Conservation (phyloP, 2,329 filamentous ascomycete species). For the Claviceps sp. region DNA sequence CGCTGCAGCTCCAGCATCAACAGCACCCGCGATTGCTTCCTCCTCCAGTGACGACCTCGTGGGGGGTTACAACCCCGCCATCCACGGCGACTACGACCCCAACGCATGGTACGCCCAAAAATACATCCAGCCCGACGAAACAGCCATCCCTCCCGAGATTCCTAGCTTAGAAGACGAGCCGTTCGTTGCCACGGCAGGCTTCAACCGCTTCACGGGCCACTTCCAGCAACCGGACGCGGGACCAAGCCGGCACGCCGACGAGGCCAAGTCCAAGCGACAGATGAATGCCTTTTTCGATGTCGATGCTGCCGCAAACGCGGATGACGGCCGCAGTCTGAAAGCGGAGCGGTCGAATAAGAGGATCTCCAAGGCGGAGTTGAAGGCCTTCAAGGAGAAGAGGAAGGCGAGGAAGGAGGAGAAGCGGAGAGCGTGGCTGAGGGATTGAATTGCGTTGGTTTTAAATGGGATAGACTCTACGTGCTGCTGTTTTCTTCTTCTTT, state of each 20-base stretch:
- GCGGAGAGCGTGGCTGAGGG: slow-evolving; percentile 75
- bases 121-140: slow-evolving; percentile 23
- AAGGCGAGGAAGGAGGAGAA: slow-evolving; percentile 89
- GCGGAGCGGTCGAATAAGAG: slow-evolving; percentile 81
- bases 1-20: slow-evolving; percentile 11
- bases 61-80: slow-evolving; percentile 85
- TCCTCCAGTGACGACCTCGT: slow-evolving; percentile 28
- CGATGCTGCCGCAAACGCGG: slow-evolving; percentile 79
- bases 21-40: slow-evolving; percentile 16
- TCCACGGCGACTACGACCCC: slow-evolving; percentile 93
- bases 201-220: slow-evolving; percentile 81
- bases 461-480: not conserved
- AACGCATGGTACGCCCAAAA: slow-evolving; percentile 82
- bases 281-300: slow-evolving; percentile 95
- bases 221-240: slow-evolving; percentile 58
- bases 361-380: slow-evolving; percentile 72
- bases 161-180: slow-evolving; percentile 29
- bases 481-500: not conserved
- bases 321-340: slow-evolving; percentile 82
- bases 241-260: slow-evolving; percentile 69
- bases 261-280: slow-evolving; percentile 75
- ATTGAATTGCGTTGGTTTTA: slow-evolving; percentile 21
- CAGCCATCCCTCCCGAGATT: slow-evolving; percentile 14
- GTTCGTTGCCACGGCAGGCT: slow-evolving; percentile 59
- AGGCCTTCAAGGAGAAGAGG: slow-evolving; percentile 83